phyloP scores from a whole-genome alignment of 495 filamentous ascomycete species.

The Hypoxylon trugodes region DNA sequence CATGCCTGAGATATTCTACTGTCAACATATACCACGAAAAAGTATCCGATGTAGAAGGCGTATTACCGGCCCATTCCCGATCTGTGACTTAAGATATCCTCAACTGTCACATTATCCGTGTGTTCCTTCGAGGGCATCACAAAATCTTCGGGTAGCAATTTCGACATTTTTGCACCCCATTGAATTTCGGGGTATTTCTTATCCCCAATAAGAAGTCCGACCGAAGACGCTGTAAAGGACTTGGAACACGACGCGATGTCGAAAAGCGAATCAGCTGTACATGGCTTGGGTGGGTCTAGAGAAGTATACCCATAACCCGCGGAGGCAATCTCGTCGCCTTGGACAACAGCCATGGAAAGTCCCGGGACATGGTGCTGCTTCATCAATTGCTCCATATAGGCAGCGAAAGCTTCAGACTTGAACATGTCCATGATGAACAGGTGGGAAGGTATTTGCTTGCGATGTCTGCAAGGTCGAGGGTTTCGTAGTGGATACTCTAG shows the following conservation, averaged over 20 bases:
- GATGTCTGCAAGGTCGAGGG: too few species aligned
- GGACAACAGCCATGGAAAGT: conserved; percentile 54
- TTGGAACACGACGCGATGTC: conserved; percentile 60
- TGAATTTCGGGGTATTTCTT: conserved; percentile 47
- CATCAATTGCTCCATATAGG: conserved; percentile 47
- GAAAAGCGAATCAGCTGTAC: conserved; percentile 52
- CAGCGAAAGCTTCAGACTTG: conserved; percentile 7
- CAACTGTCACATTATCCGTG: conserved; percentile 57
- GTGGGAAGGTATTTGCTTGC: too few species aligned
- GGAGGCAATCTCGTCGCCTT: conserved; percentile 46
- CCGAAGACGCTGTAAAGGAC: conserved; percentile 60
- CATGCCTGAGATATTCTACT: conserved; percentile 15
- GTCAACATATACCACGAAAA: not conserved
- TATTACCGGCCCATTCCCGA: conserved; percentile 53
- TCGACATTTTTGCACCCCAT: conserved; percentile 57
- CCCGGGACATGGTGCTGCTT: conserved; percentile 58
- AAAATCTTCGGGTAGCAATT: conserved; percentile 63
- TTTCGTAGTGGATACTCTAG: too few species aligned
- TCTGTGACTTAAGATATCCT: conserved; percentile 58
- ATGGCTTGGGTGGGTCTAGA: conserved; percentile 38
- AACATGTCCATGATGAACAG: conserved; percentile 24
- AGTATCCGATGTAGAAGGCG: not conserved
- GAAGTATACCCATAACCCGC: conserved; percentile 31
- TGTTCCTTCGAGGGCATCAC: conserved; percentile 53
- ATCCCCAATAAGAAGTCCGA: conserved; percentile 58